A percentile compares a stretch with the other conserved stretches of the same genome.
These are phyloP conservation scores for Paragyromitra xinjiangensis DNA, from an alignment of 495 filamentous ascomycete species.

Conservation along the genomic window DNA sequence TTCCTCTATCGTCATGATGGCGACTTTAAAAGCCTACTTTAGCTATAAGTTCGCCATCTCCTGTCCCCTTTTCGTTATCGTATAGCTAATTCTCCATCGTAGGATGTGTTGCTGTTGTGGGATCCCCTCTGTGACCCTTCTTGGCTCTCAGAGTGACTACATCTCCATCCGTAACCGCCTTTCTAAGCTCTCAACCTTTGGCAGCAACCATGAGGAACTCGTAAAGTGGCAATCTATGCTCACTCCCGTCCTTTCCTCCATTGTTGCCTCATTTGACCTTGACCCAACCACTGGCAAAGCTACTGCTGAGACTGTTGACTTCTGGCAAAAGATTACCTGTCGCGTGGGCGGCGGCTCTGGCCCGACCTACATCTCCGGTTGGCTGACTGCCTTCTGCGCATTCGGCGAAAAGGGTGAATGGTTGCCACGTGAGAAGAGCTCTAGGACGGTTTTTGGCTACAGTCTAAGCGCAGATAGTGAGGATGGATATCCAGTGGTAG, in stretches of 20 bases:
- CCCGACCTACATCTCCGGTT: slow-evolving; percentile 55
- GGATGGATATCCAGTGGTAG: neutral
- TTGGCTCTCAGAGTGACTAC: slow-evolving; percentile 62
- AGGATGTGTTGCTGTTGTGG: slow-evolving; percentile 58
- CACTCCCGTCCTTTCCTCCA: slow-evolving; percentile 52
- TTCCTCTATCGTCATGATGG: slow-evolving; percentile 61
- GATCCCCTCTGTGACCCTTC: slow-evolving; percentile 64
- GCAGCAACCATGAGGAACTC: slow-evolving; percentile 55
- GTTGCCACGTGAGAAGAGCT: neutral
- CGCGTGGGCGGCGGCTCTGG: slow-evolving; percentile 51
- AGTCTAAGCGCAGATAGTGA: neutral
- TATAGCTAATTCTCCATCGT: neutral
- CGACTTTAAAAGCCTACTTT: slow-evolving; percentile 61
- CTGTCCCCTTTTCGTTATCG: neutral
- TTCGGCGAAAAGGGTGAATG: slow-evolving; percentile 57
- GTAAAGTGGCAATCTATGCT: slow-evolving; percentile 42
- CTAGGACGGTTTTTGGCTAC: neutral
- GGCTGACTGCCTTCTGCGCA: slow-evolving; percentile 61
- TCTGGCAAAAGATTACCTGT: slow-evolving; percentile 49
- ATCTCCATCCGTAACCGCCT: slow-evolving; percentile 56
- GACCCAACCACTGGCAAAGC: slow-evolving; percentile 47
- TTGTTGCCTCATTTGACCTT: slow-evolving; percentile 57
- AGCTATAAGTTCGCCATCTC: slow-evolving; percentile 37
- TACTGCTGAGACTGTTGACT: slow-evolving; percentile 29
- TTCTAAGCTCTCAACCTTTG: slow-evolving; percentile 59